Evolutionary conservation across 2,329 filamentous ascomycete genomes (phyloP).

Genomic region (Claviceps digitariae): DNA sequence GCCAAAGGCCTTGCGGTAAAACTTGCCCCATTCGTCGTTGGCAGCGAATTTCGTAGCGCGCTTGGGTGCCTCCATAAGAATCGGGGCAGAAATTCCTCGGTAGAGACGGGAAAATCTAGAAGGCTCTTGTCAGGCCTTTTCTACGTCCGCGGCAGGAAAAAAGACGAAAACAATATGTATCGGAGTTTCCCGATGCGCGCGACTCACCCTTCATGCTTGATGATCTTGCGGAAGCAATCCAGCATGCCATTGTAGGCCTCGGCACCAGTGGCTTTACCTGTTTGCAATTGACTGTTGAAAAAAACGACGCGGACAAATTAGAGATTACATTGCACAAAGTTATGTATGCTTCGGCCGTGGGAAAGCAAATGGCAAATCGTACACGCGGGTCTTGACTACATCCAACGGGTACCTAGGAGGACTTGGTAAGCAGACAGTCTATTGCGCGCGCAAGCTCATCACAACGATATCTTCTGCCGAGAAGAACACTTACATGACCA

Average conservation of each 20-base stretch:
- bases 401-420: slow-evolving; percentile 82
- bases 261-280: slow-evolving; percentile 54
- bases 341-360: neutral
- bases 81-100: slow-evolving; percentile 88
- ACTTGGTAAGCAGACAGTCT: neutral
- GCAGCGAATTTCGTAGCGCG: slow-evolving; percentile 97
- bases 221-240: slow-evolving; percentile 95
- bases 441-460: neutral
- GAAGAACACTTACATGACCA: slow-evolving; percentile 56
- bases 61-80: slow-evolving; percentile 92
- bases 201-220: slow-evolving; percentile 78
- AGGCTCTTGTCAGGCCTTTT: neutral
- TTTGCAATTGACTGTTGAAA: slow-evolving; percentile 65
- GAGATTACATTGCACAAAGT: slow-evolving; percentile 9
- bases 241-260: slow-evolving; percentile 95
- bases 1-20: slow-evolving; percentile 82
- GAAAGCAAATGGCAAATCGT: slow-evolving; percentile 26
- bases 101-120: slow-evolving; percentile 75
- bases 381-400: slow-evolving; percentile 97
- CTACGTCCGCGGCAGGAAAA: neutral
- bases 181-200: slow-evolving; percentile 3
- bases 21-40: slow-evolving; percentile 94
- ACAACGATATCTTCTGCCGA: neutral
- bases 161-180: neutral
- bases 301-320: slow-evolving; percentile 2